Evolutionary conservation across 140 eudicot species (phyloP), one percentile per base, ranked within the genome.

Genomic region (Stevia rebaudiana): DNA sequence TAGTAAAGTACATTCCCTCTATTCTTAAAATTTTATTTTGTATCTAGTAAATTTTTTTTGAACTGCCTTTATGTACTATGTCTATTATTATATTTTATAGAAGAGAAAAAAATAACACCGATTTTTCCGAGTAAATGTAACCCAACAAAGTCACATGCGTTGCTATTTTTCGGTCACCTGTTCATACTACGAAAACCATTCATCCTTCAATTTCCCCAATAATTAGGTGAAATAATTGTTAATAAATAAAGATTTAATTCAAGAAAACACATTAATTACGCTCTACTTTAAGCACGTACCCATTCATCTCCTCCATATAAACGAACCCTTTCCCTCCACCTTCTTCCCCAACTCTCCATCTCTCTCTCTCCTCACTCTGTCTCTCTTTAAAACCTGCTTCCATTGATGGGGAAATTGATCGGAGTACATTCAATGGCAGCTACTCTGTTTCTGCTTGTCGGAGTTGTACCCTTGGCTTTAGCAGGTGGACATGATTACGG

Each of bases 141-240:
- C 54, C 78, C 63, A 80, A 80, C 90, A 78, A 80, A 40, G 62
- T 76, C 91, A 86, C 95, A 86, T 86, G 91, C 70, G 58, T 60
- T 79, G 48, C 78, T 75, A 21, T 42, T 57, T 71, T 54, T 48
- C 33, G 35, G 47, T 61, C 61, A 59, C 72, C 49, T 80, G 64
- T 75, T 56, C 71, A 67, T 76, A 77, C 64, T 25, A 43, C 8
- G 24, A 48, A 55, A 51, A 11, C 30, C 68, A 18, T 72, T 63
- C 42, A 36, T 58, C 57, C 58, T 19, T 63, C 59, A 28, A 39
- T 36, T 37, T 51, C 40, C 46, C 54, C 49, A 48, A 25, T 25
- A 71, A 48, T 48, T 35, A 47, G 2, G 1, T 53, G 3, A 9
- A 5, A 64, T 22, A 3, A 46, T 37, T 31, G 23, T 55, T 6